Percentiles rank a stretch among this genome's conserved stretches.
Evolutionary conservation across 192 early-diverging fungal species (phyloP).

Genomic region (Umbelopsis sp.): DNA sequence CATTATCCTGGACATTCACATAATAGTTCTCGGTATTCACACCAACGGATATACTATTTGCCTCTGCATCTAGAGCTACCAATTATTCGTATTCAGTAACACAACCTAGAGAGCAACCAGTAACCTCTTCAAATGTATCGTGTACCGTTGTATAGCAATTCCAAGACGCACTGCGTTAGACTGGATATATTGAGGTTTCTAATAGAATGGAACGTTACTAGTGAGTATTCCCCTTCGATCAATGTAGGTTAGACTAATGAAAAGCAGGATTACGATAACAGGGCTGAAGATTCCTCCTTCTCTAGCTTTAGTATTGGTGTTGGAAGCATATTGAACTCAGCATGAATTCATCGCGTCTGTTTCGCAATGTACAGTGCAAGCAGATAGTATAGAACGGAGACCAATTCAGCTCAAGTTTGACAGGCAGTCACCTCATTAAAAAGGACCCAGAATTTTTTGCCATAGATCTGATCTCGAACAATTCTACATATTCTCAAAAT

Average conservation of each 20-base stretch:
- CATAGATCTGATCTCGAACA: not conserved
- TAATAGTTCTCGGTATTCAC: slow-evolving; percentile 43
- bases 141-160: slow-evolving; percentile 68
- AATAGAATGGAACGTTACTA: not conserved
- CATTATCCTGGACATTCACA: slow-evolving; percentile 65
- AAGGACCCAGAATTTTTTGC: not conserved
- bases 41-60: slow-evolving; percentile 50
- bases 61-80: slow-evolving; percentile 58
- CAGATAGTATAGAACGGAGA: not conserved
- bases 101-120: not conserved
- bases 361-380: not conserved
- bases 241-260: not conserved
- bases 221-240: no score
- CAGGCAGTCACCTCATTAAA: not conserved
- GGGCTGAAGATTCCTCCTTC: not conserved
- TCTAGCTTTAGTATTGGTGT: not conserved
- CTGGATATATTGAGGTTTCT: slow-evolving; percentile 13
- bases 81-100: not conserved
- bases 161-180: slow-evolving; percentile 56
- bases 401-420: not conserved
- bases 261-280: not conserved
- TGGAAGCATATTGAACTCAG: not conserved
- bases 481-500: slow-evolving; percentile 1
- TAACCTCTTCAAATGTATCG: not conserved
- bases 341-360: not conserved